phyloP scores from a whole-genome alignment of 2,329 filamentous ascomycete species.

The Scytalidium lignicola region DNA sequence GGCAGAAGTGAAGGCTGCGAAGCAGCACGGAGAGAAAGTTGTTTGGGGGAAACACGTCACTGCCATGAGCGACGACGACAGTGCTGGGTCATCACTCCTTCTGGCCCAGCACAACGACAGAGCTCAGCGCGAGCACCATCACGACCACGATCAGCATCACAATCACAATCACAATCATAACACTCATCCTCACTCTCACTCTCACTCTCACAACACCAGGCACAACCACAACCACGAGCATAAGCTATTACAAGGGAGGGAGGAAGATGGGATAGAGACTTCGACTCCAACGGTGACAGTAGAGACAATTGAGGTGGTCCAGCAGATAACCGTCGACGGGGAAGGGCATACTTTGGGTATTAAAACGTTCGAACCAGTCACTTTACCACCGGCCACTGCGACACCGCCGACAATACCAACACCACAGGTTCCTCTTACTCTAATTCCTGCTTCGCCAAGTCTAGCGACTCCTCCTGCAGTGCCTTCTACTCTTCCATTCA shows the following conservation, averaged over 20 bases:
- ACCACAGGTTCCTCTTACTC: neutral
- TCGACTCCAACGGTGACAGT: slow-evolving; percentile 2
- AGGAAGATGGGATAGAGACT: neutral
- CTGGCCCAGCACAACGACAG: slow-evolving; percentile 22
- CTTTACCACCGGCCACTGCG: slow-evolving; percentile 9
- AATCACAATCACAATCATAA: slow-evolving; percentile 19
- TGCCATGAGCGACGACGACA: slow-evolving; percentile 22
- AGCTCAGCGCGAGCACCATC: slow-evolving; percentile 26
- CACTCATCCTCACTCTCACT: neutral
- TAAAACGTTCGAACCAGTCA: slow-evolving; percentile 12
- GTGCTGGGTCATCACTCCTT: slow-evolving; percentile 28
- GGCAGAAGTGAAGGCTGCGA: neutral
- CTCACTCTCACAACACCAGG: neutral
- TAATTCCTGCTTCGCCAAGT: neutral
- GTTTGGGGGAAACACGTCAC: slow-evolving; percentile 3
- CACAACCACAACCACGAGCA: neutral
- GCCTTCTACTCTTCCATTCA: neutral
- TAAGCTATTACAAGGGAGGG: neutral
- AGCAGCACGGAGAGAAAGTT: neutral
- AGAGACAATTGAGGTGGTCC: slow-evolving; percentile 15
- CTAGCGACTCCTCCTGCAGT: neutral
- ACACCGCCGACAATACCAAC: slow-evolving; percentile 4
- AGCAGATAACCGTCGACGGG: slow-evolving; percentile 25
- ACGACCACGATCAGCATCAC: slow-evolving; percentile 14
- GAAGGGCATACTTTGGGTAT: slow-evolving; percentile 21